Percentiles rank a stretch among this genome's conserved stretches.
Conservation (phyloP, 2,329 filamentous ascomycete genomes). For the Parafenestella ontariensis region DNA sequence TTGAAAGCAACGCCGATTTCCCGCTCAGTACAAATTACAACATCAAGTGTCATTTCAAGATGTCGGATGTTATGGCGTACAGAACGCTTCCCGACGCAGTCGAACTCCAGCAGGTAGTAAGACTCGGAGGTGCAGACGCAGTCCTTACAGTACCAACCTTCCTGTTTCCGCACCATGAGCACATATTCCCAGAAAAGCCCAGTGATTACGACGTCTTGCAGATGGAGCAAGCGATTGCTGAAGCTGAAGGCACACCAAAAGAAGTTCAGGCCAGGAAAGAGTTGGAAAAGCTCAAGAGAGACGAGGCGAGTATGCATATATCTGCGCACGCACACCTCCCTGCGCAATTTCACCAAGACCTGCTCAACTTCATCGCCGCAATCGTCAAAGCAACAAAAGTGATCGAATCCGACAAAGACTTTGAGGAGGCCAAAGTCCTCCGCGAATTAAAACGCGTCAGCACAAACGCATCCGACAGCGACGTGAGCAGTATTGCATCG, state of each 20-base stretch:
- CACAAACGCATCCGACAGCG: constrained; percentile 26
- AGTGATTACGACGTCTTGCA: constrained; percentile 44
- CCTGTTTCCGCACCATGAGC: constrained; percentile 63
- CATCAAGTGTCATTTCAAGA: constrained; percentile 55
- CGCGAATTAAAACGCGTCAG: constrained; percentile 39
- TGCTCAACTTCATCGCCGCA: constrained; percentile 63
- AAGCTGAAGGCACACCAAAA: constrained; percentile 55
- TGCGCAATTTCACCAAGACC: constrained; percentile 58
- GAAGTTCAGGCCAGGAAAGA: constrained; percentile 50
- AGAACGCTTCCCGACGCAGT: constrained; percentile 54
- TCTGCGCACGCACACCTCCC: constrained; percentile 59
- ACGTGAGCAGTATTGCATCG: constrained; percentile 30
- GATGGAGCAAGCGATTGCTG: constrained; percentile 48
- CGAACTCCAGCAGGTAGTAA: constrained; percentile 57
- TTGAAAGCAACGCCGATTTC: constrained; percentile 56
- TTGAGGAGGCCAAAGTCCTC: constrained; percentile 45
- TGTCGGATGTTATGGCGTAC: constrained; percentile 59
- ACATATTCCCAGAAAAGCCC: constrained; percentile 55
- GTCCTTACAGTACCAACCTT: constrained; percentile 58
- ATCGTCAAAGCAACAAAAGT: constrained; percentile 65
- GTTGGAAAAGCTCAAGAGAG: constrained; percentile 52
- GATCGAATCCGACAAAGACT: constrained; percentile 60
- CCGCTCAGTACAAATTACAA: constrained; percentile 58
- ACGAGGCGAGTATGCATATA: constrained; percentile 58
- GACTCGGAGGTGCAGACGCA: constrained; percentile 60